Conservation (phyloP, 1,284 basidiomycete species). For the Naganishia albida region DNA sequence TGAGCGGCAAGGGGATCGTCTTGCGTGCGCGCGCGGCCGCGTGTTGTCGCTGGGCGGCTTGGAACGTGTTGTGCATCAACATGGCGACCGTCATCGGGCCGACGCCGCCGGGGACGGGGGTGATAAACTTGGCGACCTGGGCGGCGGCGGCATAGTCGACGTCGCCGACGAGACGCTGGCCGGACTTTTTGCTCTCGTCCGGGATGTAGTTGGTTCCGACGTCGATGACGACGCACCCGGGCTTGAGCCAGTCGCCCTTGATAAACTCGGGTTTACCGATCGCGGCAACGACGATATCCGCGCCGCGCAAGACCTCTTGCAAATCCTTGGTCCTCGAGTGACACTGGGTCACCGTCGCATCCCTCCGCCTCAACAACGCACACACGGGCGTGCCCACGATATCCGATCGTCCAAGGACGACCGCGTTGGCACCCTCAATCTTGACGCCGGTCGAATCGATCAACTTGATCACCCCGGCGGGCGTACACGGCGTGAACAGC, state of each 20-base stretch:
- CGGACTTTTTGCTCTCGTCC: slow-evolving; percentile 88
- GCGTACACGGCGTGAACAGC: slow-evolving; percentile 93
- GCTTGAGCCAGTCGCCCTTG: slow-evolving; percentile 93
- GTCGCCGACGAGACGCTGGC: slow-evolving; percentile 94
- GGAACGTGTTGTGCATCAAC: slow-evolving; percentile 93
- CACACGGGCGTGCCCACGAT: slow-evolving; percentile 96
- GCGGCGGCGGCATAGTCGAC: slow-evolving; percentile 82
- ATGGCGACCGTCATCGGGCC: slow-evolving; percentile 99
- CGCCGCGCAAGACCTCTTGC: slow-evolving; percentile 71
- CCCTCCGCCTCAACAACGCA: slow-evolving; percentile 81
- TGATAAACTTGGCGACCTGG: slow-evolving; percentile 81
- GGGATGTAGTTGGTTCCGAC: slow-evolving; percentile 97
- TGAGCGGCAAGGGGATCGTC: slow-evolving; percentile 76
- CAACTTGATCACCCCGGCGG: slow-evolving; percentile 86
- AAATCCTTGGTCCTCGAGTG: slow-evolving; percentile 87
- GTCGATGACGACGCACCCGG: slow-evolving; percentile 89
- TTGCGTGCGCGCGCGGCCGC: slow-evolving; percentile 64
- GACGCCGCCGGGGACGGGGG: slow-evolving; percentile 96
- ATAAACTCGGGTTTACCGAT: slow-evolving; percentile 90
- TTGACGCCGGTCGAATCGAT: slow-evolving; percentile 76
- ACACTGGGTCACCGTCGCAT: slow-evolving; percentile 97
- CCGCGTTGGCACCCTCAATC: slow-evolving; percentile 75
- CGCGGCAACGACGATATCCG: slow-evolving; percentile 91
- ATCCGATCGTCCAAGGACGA: slow-evolving; percentile 95
- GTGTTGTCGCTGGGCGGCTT: slow-evolving; percentile 79